Conservation (phyloP, 1,284 basidiomycete genomes). For the Athelia psychrophila region DNA sequence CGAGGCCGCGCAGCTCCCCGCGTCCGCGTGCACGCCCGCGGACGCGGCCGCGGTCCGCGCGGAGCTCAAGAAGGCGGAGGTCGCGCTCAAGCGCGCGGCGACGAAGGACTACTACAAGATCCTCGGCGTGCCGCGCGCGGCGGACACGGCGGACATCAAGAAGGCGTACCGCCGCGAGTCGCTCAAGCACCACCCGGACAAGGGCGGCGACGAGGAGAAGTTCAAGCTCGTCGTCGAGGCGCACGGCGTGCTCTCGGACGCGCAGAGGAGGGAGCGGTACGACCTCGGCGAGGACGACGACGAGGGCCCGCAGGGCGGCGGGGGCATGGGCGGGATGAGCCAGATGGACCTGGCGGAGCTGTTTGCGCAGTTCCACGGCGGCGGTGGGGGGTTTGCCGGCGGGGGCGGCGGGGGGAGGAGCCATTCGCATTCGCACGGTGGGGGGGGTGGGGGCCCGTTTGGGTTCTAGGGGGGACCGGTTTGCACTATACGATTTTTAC, state of each 20-base stretch:
- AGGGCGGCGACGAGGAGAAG: slow-evolving; percentile 83
- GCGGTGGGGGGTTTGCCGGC: slow-evolving; percentile 29
- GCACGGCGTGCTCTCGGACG: slow-evolving; percentile 73
- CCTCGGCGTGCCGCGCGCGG: slow-evolving; percentile 57
- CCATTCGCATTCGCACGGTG: slow-evolving; percentile 21
- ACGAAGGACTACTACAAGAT: slow-evolving; percentile 86
- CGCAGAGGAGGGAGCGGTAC: slow-evolving; percentile 64
- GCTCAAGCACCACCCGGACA: slow-evolving; percentile 82
- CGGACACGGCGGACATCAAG: slow-evolving; percentile 70
- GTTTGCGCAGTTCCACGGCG: slow-evolving; percentile 60
- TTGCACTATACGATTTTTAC: too few species aligned
- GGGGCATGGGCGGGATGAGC: slow-evolving; percentile 44
- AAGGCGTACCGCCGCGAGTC: slow-evolving; percentile 77
- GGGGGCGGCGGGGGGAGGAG: slow-evolving; percentile 24
- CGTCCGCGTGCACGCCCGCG: slow-evolving; percentile 38
- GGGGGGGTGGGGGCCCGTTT: neutral
- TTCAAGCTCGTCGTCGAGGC: slow-evolving; percentile 84
- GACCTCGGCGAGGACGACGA: slow-evolving; percentile 79
- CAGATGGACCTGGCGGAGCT: slow-evolving; percentile 56
- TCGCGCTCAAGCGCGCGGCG: slow-evolving; percentile 77
- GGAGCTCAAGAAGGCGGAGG: slow-evolving; percentile 78
- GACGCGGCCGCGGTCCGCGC: slow-evolving; percentile 62
- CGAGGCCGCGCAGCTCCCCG: slow-evolving; percentile 63
- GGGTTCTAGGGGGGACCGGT: too few species aligned
- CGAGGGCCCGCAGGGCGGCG: slow-evolving; percentile 31